phyloP scores from a whole-genome alignment of 2,329 filamentous ascomycete genomes.

The Lojkania enalia region DNA sequence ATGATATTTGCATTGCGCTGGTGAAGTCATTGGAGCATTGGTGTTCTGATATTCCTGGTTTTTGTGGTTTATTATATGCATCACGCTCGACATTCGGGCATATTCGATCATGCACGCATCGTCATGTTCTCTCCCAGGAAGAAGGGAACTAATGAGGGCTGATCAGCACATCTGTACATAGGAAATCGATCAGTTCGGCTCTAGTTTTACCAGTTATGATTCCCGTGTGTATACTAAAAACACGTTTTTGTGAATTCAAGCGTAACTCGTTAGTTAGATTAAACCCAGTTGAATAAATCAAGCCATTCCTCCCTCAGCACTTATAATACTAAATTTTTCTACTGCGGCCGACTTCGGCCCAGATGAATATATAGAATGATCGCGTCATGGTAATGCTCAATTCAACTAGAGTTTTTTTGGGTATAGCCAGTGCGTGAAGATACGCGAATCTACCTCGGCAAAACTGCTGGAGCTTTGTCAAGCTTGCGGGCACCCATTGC shows the following conservation, averaged over 20 bases:
- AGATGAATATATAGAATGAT: too few relatives aligned
- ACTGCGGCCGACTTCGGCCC: background rate
- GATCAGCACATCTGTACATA: slow-evolving; percentile 20
- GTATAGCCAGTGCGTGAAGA: slow-evolving; percentile 15
- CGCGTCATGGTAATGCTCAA: too few relatives aligned
- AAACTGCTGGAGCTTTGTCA: slow-evolving; percentile 28
- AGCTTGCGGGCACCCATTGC: slow-evolving; percentile 23
- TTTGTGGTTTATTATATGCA: slow-evolving; percentile 13
- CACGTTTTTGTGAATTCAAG: too few relatives aligned
- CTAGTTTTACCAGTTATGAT: background rate
- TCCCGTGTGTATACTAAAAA: too few relatives aligned
- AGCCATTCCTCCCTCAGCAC: too few relatives aligned
- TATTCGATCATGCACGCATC: slow-evolving; percentile 17
- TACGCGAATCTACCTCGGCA: slow-evolving; percentile 39
- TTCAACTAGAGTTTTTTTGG: slow-evolving; percentile 7
- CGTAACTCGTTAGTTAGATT: too few relatives aligned
- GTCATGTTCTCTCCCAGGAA: slow-evolving; percentile 8
- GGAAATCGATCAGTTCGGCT: slow-evolving; percentile 9
- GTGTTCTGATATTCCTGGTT: slow-evolving; percentile 17
- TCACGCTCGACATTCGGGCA: slow-evolving; percentile 17
- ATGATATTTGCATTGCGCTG: slow-evolving; percentile 37
- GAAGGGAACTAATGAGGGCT: slow-evolving; percentile 13
- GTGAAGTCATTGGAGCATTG: slow-evolving; percentile 32
- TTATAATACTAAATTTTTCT: background rate
- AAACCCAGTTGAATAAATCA: too few relatives aligned